A percentile compares a stretch with the other conserved stretches of the same genome.
These are phyloP conservation scores for Ganoderma sp. DNA, from an alignment of 1,284 basidiomycete genomes.

Conservation along the genomic window DNA sequence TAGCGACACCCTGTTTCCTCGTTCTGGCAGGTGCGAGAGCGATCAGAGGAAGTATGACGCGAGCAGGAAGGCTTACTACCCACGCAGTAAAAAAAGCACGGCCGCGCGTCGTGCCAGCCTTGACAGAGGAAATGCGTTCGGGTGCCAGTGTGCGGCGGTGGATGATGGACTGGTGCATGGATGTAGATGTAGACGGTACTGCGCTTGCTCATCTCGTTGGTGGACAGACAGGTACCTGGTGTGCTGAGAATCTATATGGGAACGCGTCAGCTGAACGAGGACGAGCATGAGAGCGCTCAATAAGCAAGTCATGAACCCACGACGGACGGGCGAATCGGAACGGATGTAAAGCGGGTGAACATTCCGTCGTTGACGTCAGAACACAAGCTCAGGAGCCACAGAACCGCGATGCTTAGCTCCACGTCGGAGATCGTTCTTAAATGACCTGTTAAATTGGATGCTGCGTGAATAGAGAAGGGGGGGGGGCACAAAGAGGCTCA, in stretches of 20 bases:
- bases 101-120: constrained; percentile 1
- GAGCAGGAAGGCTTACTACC: neutral
- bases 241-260: neutral
- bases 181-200: neutral
- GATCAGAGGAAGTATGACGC: constrained; percentile 2
- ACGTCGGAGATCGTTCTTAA: neutral
- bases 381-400: neutral
- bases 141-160: constrained; percentile 6
- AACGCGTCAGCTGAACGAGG: constrained; percentile 3
- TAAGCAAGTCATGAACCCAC: constrained; percentile 5
- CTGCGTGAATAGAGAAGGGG: neutral
- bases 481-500: neutral
- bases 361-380: neutral
- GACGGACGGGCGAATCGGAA: constrained; percentile 3
- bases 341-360: neutral
- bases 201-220: neutral
- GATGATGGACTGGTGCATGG: no score
- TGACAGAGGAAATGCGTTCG: neutral
- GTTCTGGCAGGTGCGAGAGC: constrained; percentile 11
- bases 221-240: neutral
- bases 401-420: neutral
- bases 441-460: neutral
- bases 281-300: neutral
- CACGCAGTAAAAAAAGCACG: constrained; percentile 1
- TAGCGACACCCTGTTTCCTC: neutral